Conservation (phyloP, 768 basidiomycete genomes). For the Pholiota microspora region DNA sequence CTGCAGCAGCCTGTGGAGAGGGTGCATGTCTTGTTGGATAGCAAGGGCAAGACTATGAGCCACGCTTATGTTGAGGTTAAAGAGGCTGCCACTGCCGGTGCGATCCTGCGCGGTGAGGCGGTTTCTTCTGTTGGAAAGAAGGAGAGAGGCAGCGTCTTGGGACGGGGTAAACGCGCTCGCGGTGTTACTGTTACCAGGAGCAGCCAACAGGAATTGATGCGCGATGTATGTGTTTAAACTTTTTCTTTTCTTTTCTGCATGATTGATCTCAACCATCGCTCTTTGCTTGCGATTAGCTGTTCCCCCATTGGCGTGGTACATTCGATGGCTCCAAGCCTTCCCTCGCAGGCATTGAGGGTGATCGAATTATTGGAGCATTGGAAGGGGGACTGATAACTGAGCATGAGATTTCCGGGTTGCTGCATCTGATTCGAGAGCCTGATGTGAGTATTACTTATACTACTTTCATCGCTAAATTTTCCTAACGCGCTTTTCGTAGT, state of each 20-base stretch:
- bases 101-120: slow-evolving; percentile 61
- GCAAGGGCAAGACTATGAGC: slow-evolving; percentile 79
- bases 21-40: slow-evolving; percentile 78
- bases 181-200: slow-evolving; percentile 84
- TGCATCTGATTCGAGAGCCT: slow-evolving; percentile 72
- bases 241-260: slow-evolving; percentile 3
- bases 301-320: slow-evolving; percentile 76
- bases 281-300: slow-evolving; percentile 53
- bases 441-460: slow-evolving; percentile 49
- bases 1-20: slow-evolving; percentile 66
- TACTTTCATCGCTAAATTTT: background rate
- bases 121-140: slow-evolving; percentile 33
- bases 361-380: slow-evolving; percentile 56
- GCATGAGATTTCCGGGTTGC: slow-evolving; percentile 60
- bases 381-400: slow-evolving; percentile 68
- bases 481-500: slow-evolving; percentile 39
- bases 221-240: slow-evolving; percentile 53
- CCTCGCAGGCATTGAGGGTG: slow-evolving; percentile 58
- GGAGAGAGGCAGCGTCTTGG: slow-evolving; percentile 64
- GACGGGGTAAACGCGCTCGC: slow-evolving; percentile 73
- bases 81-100: slow-evolving; percentile 58
- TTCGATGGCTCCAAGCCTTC: slow-evolving; percentile 72
- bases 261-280: no score
- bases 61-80: slow-evolving; percentile 81
- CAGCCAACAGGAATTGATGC: slow-evolving; percentile 80